A percentile compares a stretch with the other conserved stretches of the same genome.
These are phyloP conservation scores for Talaromyces albobiverticillius DNA, from an alignment of 2,329 filamentous ascomycete species.

Conservation along the genomic window DNA sequence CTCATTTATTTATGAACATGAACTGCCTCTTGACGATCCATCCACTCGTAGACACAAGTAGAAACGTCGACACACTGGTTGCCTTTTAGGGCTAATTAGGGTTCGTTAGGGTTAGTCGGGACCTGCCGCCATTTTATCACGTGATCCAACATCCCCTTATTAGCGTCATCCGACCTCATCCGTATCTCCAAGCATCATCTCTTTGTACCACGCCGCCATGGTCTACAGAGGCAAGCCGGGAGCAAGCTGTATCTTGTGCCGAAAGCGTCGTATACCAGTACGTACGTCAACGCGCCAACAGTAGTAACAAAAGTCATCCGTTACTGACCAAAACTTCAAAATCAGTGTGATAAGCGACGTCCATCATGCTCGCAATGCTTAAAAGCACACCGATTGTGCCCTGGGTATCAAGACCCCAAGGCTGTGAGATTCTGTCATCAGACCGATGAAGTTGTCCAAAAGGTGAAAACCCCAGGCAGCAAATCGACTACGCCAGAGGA, in stretches of 20 bases:
- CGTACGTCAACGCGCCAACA: not conserved
- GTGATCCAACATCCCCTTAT: no score
- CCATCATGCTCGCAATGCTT: conserved; percentile 23
- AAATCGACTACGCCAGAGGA: conserved; percentile 5
- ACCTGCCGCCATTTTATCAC: no score
- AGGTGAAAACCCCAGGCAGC: conserved; percentile 6
- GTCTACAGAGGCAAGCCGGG: conserved; percentile 16
- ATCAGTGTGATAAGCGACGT: conserved; percentile 23
- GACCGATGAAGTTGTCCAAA: conserved; percentile 18
- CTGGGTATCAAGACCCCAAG: conserved; percentile 20
- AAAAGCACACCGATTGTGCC: conserved; percentile 17
- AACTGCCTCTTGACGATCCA: no score
- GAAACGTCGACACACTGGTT: no score
- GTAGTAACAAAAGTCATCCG: not conserved
- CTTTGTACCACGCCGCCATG: no score
- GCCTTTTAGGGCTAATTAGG: no score
- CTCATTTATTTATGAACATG: no score
- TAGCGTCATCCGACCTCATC: no score
- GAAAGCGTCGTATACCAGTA: conserved; percentile 16
- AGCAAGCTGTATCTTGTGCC: conserved; percentile 15
- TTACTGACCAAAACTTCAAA: conserved; percentile 10
- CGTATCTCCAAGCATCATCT: no score
- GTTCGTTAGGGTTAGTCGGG: no score
- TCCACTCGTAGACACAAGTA: no score
- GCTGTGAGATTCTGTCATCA: conserved; percentile 21